A percentile compares a stretch with the other conserved stretches of the same genome.
phyloP scores from a whole-genome alignment of 2,329 filamentous ascomycete genomes.

The Plenodomus tracheiphilus region DNA sequence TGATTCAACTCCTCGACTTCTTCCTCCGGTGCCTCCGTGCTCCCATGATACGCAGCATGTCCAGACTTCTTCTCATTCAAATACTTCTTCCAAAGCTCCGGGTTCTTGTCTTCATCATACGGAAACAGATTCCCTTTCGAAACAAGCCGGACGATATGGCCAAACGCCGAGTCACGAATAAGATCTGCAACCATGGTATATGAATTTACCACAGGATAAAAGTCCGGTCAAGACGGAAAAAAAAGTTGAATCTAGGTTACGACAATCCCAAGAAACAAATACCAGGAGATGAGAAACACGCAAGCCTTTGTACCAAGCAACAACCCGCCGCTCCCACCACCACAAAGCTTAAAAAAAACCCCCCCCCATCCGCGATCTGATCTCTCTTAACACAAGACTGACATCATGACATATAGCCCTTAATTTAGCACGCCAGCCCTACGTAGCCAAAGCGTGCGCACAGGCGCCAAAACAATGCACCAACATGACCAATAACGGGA shows the following conservation, averaged over 20 bases:
- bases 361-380: too few relatives aligned
- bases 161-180: slow-evolving; percentile 27
- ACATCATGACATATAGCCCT: not conserved
- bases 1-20: slow-evolving; percentile 24
- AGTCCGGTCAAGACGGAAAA: not conserved
- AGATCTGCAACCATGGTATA: slow-evolving; percentile 17
- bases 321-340: too few relatives aligned
- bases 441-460: not conserved
- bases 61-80: slow-evolving; percentile 55
- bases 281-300: not conserved
- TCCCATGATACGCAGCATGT: slow-evolving; percentile 52
- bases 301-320: not conserved
- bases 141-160: slow-evolving; percentile 48
- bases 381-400: not conserved
- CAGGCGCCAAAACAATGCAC: too few relatives aligned
- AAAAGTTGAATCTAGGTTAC: too few relatives aligned
- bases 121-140: slow-evolving; percentile 44
- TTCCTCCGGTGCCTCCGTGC: slow-evolving; percentile 41
- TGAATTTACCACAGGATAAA: not conserved
- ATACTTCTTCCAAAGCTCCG: slow-evolving; percentile 53
- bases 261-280: not conserved
- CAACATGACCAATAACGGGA: not conserved
- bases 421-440: not conserved
- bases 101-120: slow-evolving; percentile 54
- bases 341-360: too few relatives aligned